A percentile compares a stretch with the other conserved stretches of the same genome.
These are phyloP conservation scores for Crithidia mellificae DNA, from an alignment of 208 protist genomes.

Conservation along the genomic window DNA sequence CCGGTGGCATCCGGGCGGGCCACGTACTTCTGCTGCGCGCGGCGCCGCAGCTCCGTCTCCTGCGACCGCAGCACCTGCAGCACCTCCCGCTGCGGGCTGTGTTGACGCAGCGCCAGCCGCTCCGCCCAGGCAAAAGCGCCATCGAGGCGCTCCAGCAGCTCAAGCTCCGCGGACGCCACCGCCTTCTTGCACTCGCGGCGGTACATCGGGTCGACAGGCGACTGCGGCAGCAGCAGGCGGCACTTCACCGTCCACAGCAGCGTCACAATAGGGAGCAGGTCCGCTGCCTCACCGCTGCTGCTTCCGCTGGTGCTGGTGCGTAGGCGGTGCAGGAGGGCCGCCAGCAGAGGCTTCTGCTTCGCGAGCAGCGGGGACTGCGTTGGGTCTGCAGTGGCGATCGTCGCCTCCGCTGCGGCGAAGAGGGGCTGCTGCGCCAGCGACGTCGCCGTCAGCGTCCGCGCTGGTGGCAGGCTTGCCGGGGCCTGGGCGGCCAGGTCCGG, in stretches of 20 bases:
- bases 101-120: conserved; percentile 47
- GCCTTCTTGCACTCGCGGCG: conserved; percentile 49
- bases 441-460: conserved; percentile 8
- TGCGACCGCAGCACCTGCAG: conserved; percentile 36
- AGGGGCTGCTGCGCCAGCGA: conserved; percentile 23
- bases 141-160: conserved; percentile 51
- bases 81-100: conserved; percentile 43
- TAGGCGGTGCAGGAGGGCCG: conserved; percentile 25
- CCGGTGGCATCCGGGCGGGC: conserved; percentile 65
- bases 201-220: conserved; percentile 85
- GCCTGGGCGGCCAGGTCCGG: conserved; percentile 27
- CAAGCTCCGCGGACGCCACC: conserved; percentile 46
- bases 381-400: neutral
- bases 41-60: conserved; percentile 40
- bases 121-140: conserved; percentile 70
- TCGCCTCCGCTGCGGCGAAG: conserved; percentile 19
- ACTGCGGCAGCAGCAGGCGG: conserved; percentile 76
- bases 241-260: conserved; percentile 74
- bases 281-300: conserved; percentile 6
- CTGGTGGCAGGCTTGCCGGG: conserved; percentile 13
- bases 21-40: conserved; percentile 45
- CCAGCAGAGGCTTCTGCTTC: conserved; percentile 33
- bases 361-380: conserved; percentile 10
- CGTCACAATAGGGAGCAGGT: conserved; percentile 47
- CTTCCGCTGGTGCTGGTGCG: no score